Evolutionary conservation across 805 yeast genomes (phyloP).

Genomic region (Saccharomyces eubayanus): DNA sequence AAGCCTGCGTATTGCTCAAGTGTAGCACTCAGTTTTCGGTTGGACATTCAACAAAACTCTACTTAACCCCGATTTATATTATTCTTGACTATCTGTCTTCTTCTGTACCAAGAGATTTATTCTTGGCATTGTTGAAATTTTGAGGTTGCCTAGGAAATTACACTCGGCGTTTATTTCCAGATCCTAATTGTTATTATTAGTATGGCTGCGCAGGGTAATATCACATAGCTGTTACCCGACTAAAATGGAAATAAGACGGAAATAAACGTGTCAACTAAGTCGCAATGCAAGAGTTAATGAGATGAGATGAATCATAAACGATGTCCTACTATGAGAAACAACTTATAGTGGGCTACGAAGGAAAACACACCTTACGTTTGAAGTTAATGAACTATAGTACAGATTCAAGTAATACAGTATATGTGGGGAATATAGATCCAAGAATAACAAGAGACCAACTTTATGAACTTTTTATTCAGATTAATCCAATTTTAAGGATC

Average conservation of each 20-base stretch:
- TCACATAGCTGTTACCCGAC: neutral
- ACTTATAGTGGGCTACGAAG: neutral
- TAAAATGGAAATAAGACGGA: neutral
- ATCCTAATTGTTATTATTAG: neutral
- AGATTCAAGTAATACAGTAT: constrained; percentile 46
- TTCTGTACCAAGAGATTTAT: neutral
- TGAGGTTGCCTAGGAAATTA: neutral
- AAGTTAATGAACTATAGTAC: constrained; percentile 21
- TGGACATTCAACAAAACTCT: neutral
- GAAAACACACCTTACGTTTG: neutral
- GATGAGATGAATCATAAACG: neutral
- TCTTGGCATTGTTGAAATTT: neutral
- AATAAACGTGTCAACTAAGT: neutral
- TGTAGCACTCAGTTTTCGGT: neutral
- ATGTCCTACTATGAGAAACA: neutral
- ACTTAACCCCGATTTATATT: neutral
- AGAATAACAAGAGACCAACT: constrained; percentile 62
- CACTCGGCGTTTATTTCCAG: neutral
- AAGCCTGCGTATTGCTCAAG: no score
- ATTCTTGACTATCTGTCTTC: neutral
- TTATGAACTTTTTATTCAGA: constrained; percentile 77
- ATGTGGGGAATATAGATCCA: constrained; percentile 76
- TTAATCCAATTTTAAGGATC: constrained; percentile 65
- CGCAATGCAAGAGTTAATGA: neutral
- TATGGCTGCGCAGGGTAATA: no score